Evolutionary conservation across 2,329 filamentous ascomycete genomes (phyloP).

Genomic region (Phoma sp.): DNA sequence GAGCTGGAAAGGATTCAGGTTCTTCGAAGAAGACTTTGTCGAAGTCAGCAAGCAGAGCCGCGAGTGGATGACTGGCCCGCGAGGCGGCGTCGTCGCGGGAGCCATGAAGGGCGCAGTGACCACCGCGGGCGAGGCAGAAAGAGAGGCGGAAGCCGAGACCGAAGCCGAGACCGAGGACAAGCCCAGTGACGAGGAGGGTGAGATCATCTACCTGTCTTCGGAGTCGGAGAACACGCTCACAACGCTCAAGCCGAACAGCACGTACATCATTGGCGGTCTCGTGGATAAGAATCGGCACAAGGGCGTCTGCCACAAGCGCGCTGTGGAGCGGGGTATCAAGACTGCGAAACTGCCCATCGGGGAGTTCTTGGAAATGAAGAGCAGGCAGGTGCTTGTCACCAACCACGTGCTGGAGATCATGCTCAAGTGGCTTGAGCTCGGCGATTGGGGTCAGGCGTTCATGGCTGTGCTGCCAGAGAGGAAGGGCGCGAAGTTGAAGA

Average conservation of each 20-base stretch:
- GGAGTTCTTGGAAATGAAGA: conserved; percentile 92
- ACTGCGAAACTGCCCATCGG: conserved; percentile 94
- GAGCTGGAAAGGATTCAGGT: conserved; percentile 79
- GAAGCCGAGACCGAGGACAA: conserved; percentile 14
- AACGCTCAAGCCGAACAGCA: conserved; percentile 83
- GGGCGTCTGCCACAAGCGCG: conserved; percentile 86
- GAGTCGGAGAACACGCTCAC: conserved; percentile 88
- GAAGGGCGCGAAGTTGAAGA: conserved; percentile 77
- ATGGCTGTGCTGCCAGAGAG: conserved; percentile 85
- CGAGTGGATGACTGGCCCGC: conserved; percentile 67
- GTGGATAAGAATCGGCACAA: conserved; percentile 98
- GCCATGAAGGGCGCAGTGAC: conserved; percentile 52
- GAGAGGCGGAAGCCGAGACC: conserved; percentile 39
- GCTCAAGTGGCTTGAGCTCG: conserved; percentile 86
- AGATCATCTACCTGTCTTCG: conserved; percentile 86
- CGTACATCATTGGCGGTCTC: conserved; percentile 90
- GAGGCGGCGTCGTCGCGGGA: conserved; percentile 66
- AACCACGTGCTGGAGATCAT: conserved; percentile 98
- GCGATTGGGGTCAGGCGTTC: conserved; percentile 92
- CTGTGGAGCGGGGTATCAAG: conserved; percentile 74
- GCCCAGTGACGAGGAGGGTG: conserved; percentile 48
- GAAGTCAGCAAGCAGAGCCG: conserved; percentile 70
- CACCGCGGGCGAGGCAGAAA: conserved; percentile 39
- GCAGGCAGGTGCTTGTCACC: conserved; percentile 83
- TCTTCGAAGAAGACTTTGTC: conserved; percentile 76